These are phyloP conservation scores for Hibiscus mutabilis DNA, from an alignment of 345 rosid species.

Conservation along the genomic window DNA sequence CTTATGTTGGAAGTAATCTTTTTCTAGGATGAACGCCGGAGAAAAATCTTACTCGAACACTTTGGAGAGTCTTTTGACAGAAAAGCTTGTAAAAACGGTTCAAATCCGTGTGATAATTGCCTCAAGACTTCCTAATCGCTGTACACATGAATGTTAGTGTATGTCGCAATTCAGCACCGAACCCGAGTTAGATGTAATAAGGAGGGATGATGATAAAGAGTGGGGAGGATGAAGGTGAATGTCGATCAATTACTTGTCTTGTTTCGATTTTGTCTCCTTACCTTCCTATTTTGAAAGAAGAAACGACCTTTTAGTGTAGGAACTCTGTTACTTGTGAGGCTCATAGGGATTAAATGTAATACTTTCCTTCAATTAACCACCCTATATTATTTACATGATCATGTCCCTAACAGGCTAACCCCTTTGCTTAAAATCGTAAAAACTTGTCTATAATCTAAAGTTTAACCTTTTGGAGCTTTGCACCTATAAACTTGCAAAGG, in stretches of 20 bases:
- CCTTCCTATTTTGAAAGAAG: background rate
- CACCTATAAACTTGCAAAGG: background rate
- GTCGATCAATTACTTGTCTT: no score
- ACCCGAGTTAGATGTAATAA: background rate
- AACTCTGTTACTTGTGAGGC: background rate
- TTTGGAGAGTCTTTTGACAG: constrained; percentile 71
- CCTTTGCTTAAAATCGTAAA: no score
- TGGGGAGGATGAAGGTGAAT: background rate
- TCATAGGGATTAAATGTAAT: no score
- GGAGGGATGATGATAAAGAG: background rate
- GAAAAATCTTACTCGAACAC: constrained; percentile 69
- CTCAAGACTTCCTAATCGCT: constrained; percentile 35
- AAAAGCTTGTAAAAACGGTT: constrained; percentile 52
- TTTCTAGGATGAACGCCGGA: constrained; percentile 58
- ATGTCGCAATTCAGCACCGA: background rate
- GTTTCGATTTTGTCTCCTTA: background rate
- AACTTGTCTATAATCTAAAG: no score
- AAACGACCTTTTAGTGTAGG: background rate
- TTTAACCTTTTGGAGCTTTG: background rate
- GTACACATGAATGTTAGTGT: background rate
- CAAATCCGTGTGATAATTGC: constrained; percentile 77
- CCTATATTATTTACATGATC: background rate
- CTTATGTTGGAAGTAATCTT: constrained; percentile 8
- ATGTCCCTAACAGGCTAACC: background rate
- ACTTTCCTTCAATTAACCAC: background rate